These are phyloP conservation scores for Coniochaeta sp. DNA, from an alignment of 2,329 filamentous ascomycete genomes.

Conservation along the genomic window DNA sequence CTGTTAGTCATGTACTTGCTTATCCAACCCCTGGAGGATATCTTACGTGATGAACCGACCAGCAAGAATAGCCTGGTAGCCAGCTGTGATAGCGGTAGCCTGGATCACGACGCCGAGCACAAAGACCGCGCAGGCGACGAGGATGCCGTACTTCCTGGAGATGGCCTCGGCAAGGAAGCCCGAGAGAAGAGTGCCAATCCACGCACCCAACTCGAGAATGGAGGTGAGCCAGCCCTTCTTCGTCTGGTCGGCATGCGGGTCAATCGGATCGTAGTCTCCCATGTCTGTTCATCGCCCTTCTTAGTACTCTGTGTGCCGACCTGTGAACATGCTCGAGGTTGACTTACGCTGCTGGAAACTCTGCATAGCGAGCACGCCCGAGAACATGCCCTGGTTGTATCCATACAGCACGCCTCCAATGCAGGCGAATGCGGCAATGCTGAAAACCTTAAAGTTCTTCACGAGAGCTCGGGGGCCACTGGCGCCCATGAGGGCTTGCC, in stretches of 20 bases:
- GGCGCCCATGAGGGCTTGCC: constrained; percentile 46
- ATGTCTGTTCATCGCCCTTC: constrained; percentile 33
- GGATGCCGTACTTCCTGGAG: constrained; percentile 62
- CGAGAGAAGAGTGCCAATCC: constrained; percentile 65
- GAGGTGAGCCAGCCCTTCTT: constrained; percentile 56
- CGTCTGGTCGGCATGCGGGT: constrained; percentile 37
- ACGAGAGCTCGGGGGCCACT: constrained; percentile 46
- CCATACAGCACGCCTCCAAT: constrained; percentile 59
- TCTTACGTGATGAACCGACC: constrained; percentile 62
- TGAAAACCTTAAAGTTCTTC: constrained; percentile 54
- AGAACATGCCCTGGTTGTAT: constrained; percentile 73
- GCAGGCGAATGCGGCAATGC: constrained; percentile 55
- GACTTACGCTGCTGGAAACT: constrained; percentile 42
- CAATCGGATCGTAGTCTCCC: constrained; percentile 43
- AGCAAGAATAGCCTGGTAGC: constrained; percentile 55
- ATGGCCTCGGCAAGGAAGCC: constrained; percentile 65
- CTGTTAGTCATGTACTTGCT: neutral
- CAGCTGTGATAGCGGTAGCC: constrained; percentile 49
- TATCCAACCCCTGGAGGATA: neutral
- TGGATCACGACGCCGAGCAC: constrained; percentile 65
- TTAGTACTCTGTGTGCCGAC: neutral
- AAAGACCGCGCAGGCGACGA: constrained; percentile 61
- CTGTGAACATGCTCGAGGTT: neutral
- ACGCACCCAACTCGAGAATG: constrained; percentile 70
- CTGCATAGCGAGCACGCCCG: constrained; percentile 57